Evolutionary conservation across 2,329 filamentous ascomycete genomes (phyloP).

Genomic region (Colletotrichum noveboracense): DNA sequence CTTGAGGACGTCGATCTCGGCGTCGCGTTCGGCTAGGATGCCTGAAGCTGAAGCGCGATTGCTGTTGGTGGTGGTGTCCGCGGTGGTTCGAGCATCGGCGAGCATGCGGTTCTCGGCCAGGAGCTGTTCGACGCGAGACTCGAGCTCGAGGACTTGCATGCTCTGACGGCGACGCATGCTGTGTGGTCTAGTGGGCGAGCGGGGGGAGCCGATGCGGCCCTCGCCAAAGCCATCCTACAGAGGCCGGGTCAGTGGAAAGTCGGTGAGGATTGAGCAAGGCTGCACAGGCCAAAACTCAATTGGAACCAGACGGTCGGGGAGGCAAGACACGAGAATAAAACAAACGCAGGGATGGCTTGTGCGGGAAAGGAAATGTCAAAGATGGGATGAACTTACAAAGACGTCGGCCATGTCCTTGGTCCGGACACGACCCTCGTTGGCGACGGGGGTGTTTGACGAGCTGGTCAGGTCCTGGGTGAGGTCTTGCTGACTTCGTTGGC

Average conservation of each 20-base stretch:
- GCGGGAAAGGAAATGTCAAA: slow-evolving; percentile 5
- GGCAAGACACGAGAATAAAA: neutral
- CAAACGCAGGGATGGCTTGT: neutral
- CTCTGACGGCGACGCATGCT: slow-evolving; percentile 97
- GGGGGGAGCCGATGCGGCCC: slow-evolving; percentile 82
- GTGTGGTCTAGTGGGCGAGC: slow-evolving; percentile 90
- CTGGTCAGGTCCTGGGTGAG: slow-evolving; percentile 23
- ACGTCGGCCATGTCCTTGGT: slow-evolving; percentile 89
- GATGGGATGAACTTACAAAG: slow-evolving; percentile 72
- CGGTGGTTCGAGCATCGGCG: slow-evolving; percentile 59
- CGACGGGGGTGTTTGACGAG: slow-evolving; percentile 66
- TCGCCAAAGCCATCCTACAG: slow-evolving; percentile 92
- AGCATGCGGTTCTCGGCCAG: slow-evolving; percentile 84
- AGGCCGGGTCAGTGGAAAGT: slow-evolving; percentile 21
- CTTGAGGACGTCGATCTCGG: slow-evolving; percentile 83
- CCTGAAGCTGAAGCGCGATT: slow-evolving; percentile 73
- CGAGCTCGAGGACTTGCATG: slow-evolving; percentile 95
- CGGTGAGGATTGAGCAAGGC: neutral
- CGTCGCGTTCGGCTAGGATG: slow-evolving; percentile 80
- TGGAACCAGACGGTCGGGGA: neutral
- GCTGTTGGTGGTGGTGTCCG: slow-evolving; percentile 66
- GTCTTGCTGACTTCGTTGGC: slow-evolving; percentile 52
- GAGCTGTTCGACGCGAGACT: slow-evolving; percentile 83
- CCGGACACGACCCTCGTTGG: slow-evolving; percentile 86
- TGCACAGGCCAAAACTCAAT: neutral